phyloP scores from a whole-genome alignment of 257 asterid genomes.

The Solanum stenotomum region DNA sequence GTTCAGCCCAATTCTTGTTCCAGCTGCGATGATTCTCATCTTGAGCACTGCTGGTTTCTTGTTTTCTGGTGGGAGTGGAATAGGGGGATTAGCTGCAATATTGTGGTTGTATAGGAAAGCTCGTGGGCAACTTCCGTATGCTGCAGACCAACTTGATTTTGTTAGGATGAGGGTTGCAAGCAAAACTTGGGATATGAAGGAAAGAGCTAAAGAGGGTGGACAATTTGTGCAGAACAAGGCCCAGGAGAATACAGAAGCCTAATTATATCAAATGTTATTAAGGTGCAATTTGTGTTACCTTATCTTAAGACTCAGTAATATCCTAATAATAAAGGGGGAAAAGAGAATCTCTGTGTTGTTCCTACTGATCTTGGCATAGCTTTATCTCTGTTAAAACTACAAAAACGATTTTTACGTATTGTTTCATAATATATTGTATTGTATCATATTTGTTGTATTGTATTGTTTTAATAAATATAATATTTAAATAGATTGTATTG shows the following conservation, averaged over 20 bases:
- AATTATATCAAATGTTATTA: background rate
- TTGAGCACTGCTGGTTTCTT: slow-evolving; percentile 21
- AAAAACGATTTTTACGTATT: background rate
- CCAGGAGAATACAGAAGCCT: background rate
- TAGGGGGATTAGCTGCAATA: slow-evolving; percentile 16
- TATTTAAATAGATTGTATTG: background rate
- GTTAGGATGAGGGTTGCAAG: slow-evolving; percentile 9
- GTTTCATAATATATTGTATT: too few species aligned
- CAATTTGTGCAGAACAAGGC: background rate
- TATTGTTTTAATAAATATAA: too few species aligned
- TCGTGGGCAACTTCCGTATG: slow-evolving; percentile 10
- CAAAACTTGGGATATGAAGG: slow-evolving; percentile 22
- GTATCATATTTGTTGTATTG: background rate
- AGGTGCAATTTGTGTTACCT: background rate
- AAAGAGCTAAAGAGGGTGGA: slow-evolving; percentile 14
- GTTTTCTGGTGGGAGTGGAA: slow-evolving; percentile 19
- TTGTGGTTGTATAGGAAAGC: slow-evolving; percentile 16
- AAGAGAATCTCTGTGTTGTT: background rate
- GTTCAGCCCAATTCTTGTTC: slow-evolving; percentile 24
- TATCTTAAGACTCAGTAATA: background rate
- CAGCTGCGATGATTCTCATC: slow-evolving; percentile 2
- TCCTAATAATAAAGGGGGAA: background rate
- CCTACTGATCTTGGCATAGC: background rate
- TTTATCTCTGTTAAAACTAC: background rate
- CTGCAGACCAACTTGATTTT: slow-evolving; percentile 12